A percentile compares a stretch with the other conserved stretches of the same genome.
phyloP scores from a whole-genome alignment of 2,329 filamentous ascomycete genomes.

The Colletotrichum navitas region DNA sequence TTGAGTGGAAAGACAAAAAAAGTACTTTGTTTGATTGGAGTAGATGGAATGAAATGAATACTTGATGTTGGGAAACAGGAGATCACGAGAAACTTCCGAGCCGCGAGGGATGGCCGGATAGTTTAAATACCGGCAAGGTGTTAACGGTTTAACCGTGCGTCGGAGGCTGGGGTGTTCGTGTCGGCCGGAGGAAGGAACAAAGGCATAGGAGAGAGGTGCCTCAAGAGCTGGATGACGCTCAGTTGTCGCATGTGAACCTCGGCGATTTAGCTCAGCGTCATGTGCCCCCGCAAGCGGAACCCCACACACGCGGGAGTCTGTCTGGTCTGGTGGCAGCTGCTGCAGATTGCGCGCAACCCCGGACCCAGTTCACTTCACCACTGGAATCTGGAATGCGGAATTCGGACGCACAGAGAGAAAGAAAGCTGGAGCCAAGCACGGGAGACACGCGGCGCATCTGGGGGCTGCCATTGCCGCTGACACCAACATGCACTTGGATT shows the following conservation, averaged over 20 bases:
- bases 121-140: constrained; percentile 38
- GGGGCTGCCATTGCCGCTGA: not conserved
- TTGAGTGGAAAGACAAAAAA: not conserved
- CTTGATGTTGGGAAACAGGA: not conserved
- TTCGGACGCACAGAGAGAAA: not conserved
- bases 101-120: constrained; percentile 28
- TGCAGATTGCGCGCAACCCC: constrained; percentile 1
- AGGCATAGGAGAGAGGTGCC: not conserved
- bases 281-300: constrained; percentile 19
- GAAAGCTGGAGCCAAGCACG: not conserved
- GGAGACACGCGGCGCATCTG: not conserved
- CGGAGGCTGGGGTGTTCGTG: constrained; percentile 27
- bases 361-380: not conserved
- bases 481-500: not conserved
- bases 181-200: constrained; percentile 35
- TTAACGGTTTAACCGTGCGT: constrained; percentile 32
- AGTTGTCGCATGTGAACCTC: constrained; percentile 44
- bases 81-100: constrained; percentile 23
- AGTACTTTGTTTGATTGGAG: not conserved
- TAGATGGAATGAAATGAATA: not conserved
- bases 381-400: not conserved
- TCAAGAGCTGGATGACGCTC: constrained; percentile 33
- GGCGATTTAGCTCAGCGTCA: constrained; percentile 40
- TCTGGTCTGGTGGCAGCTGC: not conserved
- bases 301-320: not conserved